Conservation (phyloP, 805 yeast genomes). For the Candida ulmi region DNA sequence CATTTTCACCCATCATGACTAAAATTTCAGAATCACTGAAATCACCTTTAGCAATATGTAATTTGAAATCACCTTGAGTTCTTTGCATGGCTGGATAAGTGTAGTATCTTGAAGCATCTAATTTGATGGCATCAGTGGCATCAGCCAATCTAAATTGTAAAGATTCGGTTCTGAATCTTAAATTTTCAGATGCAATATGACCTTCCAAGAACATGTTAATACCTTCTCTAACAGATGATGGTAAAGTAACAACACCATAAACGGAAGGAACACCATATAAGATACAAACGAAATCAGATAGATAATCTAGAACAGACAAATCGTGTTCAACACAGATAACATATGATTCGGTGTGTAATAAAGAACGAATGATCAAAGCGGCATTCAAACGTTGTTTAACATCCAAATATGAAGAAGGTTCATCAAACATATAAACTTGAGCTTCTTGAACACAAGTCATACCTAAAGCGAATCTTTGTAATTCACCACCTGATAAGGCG, state of each 20-base stretch:
- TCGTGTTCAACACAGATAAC: conserved; percentile 99
- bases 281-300: conserved; percentile 95
- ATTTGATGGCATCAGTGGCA: conserved; percentile 69
- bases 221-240: conserved; percentile 97
- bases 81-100: conserved; percentile 77
- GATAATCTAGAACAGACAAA: conserved; percentile 92
- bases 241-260: conserved; percentile 97
- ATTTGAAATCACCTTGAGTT: conserved; percentile 94
- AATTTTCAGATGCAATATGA: conserved; percentile 92
- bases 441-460: conserved; percentile 95
- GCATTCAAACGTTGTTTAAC: conserved; percentile 98
- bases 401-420: conserved; percentile 97
- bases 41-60: conserved; percentile 78
- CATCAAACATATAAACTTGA: conserved; percentile 98
- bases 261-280: conserved; percentile 97
- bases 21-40: conserved; percentile 95
- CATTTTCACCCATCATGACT: conserved; percentile 99
- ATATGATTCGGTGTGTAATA: conserved; percentile 69
- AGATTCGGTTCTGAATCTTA: conserved; percentile 95
- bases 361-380: conserved; percentile 86
- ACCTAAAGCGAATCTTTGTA: conserved; percentile 97
- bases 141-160: conserved; percentile 90
- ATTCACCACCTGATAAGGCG: conserved; percentile 95
- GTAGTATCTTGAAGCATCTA: conserved; percentile 76
- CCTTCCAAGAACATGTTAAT: conserved; percentile 98